Evolutionary conservation across 805 yeast genomes (phyloP).

Genomic region (Cyberlindnera xishuangbannaensis): DNA sequence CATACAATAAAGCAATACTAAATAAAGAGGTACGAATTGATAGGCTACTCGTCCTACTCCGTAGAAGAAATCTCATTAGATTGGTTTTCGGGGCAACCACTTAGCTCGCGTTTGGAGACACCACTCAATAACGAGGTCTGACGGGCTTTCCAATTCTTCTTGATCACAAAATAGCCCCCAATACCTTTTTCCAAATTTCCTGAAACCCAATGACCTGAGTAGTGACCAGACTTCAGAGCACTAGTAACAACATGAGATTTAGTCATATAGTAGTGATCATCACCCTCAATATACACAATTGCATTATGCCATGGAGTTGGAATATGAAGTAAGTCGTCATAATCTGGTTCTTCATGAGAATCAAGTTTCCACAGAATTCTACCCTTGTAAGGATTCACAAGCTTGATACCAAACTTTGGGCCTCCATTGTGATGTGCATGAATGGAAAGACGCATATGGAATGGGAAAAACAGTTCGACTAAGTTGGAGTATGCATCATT

Average conservation of each 20-base stretch:
- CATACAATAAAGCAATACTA: too few species aligned
- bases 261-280: conserved; percentile 28
- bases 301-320: conserved; percentile 67
- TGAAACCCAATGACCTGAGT: conserved; percentile 31
- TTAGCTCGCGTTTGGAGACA: too few species aligned
- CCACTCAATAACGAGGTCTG: too few species aligned
- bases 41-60: too few species aligned
- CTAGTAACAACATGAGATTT: conserved; percentile 32
- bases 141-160: too few species aligned
- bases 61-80: too few species aligned
- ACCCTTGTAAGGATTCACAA: conserved; percentile 40
- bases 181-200: conserved; percentile 27
- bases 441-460: conserved; percentile 52
- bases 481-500: conserved; percentile 62
- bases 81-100: too few species aligned
- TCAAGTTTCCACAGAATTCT: conserved; percentile 40
- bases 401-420: conserved; percentile 52
- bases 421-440: conserved; percentile 57
- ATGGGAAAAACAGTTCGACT: conserved; percentile 54
- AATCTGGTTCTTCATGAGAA: conserved; percentile 34
- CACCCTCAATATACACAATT: conserved; percentile 37
- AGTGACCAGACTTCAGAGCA: conserved; percentile 31
- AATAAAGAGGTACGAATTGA: too few species aligned
- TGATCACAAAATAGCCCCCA: conserved; percentile 28
- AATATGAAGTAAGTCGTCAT: conserved; percentile 51